Evolutionary conservation across 768 basidiomycete species (phyloP).

Genomic region (Mycena kentingensis): DNA sequence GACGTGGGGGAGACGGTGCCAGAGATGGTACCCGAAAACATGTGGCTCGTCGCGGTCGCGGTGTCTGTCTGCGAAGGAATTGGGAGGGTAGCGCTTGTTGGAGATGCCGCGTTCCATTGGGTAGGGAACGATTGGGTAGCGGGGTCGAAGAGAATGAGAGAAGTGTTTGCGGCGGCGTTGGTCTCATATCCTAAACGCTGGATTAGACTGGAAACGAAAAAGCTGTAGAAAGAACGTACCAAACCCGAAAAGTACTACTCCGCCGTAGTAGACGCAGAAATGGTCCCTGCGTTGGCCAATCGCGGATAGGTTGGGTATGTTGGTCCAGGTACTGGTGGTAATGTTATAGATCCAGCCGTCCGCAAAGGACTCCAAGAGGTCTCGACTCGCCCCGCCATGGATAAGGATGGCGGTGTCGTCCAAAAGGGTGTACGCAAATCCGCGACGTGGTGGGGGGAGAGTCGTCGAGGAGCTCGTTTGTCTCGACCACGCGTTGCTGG

Average conservation of each 20-base stretch:
- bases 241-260: constrained; percentile 73
- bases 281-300: constrained; percentile 74
- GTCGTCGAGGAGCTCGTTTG: constrained; percentile 39
- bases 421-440: constrained; percentile 58
- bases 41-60: constrained; percentile 15
- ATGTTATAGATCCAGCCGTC: constrained; percentile 78
- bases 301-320: constrained; percentile 50
- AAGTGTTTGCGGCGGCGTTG: constrained; percentile 53
- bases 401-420: constrained; percentile 62
- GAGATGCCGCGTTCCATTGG: constrained; percentile 41
- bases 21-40: constrained; percentile 3
- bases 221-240: constrained; percentile 42
- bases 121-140: constrained; percentile 45
- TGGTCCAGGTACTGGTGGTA: constrained; percentile 60
- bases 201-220: constrained; percentile 35
- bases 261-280: constrained; percentile 62
- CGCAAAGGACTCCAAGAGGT: constrained; percentile 50
- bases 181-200: constrained; percentile 51
- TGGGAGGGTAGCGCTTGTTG: constrained; percentile 28
- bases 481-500: constrained; percentile 51
- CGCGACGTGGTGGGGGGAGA: constrained; percentile 61
- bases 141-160: constrained; percentile 56
- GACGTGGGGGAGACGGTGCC: constrained; percentile 23
- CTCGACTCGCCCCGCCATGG: constrained; percentile 74
- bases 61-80: constrained; percentile 36